Evolutionary conservation across 371 early-diverging fungal genomes (phyloP), one percentile per base, ranked within the genome.

Genomic region (Encephalitozoon intestinalis): DNA sequence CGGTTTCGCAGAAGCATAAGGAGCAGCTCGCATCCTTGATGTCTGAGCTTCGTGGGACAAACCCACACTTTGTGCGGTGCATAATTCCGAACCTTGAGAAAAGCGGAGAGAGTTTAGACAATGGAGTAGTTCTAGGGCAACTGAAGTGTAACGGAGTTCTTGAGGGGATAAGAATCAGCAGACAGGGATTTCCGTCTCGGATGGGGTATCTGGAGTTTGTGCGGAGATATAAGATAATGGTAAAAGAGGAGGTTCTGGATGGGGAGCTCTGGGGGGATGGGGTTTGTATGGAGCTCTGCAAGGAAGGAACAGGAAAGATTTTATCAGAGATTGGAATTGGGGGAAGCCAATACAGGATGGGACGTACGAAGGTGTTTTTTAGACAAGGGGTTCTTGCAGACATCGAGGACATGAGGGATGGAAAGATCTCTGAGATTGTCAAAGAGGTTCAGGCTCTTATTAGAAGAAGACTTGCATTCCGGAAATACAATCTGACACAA

Each of bases 21-120:
- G 94, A 96, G 77, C 94, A 94, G 78, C 87, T 99, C 40, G 83
- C 84, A 18, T 83, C 88, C 12, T 86, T 99, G 34, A 94, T 99
- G 94, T 86, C 87, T 9, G 91, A 91, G 72, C 87, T 99, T 2
- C 88, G 90, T 77, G 87, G 88, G 31, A 97, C 97, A 0, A 88
- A 92, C 64, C 98, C 99, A 4, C 97, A 96, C 85, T 99, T 97
- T 88, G 96, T 99, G 9, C 91, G 98, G 43, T 99, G 99, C 87
- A 97, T 99, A 68, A 83, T 97, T 46, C 99, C 99, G 6, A 99
- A 99, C 83, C 86, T 90, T 31, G 91, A 93, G 41, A 98, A 98
- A 84, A 88, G 88, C 40, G 86, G 93, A 0, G 91, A 91, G 8
- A 89, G 88, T 75, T 87, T 97, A 49, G 85, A 93, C 71, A 87